Evolutionary conservation across 73 alveolate species (phyloP), one percentile per base, ranked within the genome.

Genomic region (Paramecium pentaurelia): DNA sequence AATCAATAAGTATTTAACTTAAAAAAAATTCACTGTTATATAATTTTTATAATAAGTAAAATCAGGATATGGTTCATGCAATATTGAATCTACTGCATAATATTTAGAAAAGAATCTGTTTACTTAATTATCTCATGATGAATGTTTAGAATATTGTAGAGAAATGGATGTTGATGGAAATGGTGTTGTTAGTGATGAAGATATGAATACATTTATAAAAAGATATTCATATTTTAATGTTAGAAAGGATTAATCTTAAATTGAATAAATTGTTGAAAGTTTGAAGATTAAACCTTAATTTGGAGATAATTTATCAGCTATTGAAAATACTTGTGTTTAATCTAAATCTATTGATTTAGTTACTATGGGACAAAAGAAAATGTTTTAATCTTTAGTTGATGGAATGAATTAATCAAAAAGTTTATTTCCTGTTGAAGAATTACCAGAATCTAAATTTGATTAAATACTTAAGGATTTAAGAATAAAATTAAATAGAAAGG

Each of bases 131-230:
- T 36, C 71, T 9, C 91, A 80, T 45, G 91, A 80, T 25, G 91
- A 80, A 47, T 80, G 91, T 45, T 25, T 40, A 2, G 91, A 80
- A 47, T 89, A 89, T 73, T 77, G 86, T 14, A 42, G 75, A 10
- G 94, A 89, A 38, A 42, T 89, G 91, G 94, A 89, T 47, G 88
- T 89, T 14, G 94, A 89, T 89, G 86, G 94, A 8, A 83, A 89
- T 71, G 94, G 94, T 1, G 71, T 71, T 18, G 84, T 89, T 18
- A 89, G 77, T 32, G 94, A 89, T 45, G 88, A 89, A 40, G 94
- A 89, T 73, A 22, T 89, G 44, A 32, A 71, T 47, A 71, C 86
- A n/a, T 89, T 89, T 92, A 71, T 89, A 27, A 71, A 37, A 37
- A 89, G 94, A 71, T 89, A 89, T 47, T 71, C 94, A 20, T 89